These are phyloP conservation scores for Aspergillus indologenus DNA, from an alignment of 495 filamentous ascomycete genomes.

Conservation along the genomic window DNA sequence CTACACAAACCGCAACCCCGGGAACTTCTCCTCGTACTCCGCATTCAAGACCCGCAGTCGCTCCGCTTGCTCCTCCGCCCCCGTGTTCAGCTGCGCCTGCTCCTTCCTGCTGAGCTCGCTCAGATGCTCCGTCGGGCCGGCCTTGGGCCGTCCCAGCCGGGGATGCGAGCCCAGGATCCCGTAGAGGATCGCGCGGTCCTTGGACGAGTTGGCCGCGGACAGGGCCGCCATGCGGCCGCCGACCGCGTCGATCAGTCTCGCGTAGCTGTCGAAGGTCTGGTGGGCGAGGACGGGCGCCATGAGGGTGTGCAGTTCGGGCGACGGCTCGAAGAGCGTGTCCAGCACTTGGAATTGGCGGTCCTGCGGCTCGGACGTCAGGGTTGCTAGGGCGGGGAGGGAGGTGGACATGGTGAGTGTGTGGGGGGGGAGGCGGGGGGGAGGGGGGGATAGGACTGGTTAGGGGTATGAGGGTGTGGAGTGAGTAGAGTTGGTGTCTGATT, in stretches of 20 bases:
- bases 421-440: too few species aligned
- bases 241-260: conserved; percentile 55
- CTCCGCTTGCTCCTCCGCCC: conserved; percentile 51
- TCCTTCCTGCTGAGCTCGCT: conserved; percentile 71
- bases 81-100: conserved; percentile 66
- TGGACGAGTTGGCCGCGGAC: conserved; percentile 41
- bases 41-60: conserved; percentile 56
- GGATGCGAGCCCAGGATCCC: conserved; percentile 79
- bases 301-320: conserved; percentile 64
- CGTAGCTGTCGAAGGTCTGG: conserved; percentile 56
- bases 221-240: conserved; percentile 50
- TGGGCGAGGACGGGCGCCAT: conserved; percentile 60
- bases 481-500: too few species aligned
- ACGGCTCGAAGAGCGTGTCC: conserved; percentile 86
- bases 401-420: not conserved
- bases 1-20: conserved; percentile 79
- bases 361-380: conserved; percentile 51
- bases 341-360: conserved; percentile 58
- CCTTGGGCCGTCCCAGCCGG: conserved; percentile 62
- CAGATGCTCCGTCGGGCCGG: conserved; percentile 46
- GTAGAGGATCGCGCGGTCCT: conserved; percentile 54
- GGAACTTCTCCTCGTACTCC: conserved; percentile 77
- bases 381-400: not conserved
- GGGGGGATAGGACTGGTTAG: too few species aligned
- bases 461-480: too few species aligned